phyloP scores from a whole-genome alignment of 495 filamentous ascomycete species.

The Neurospora sp. region DNA sequence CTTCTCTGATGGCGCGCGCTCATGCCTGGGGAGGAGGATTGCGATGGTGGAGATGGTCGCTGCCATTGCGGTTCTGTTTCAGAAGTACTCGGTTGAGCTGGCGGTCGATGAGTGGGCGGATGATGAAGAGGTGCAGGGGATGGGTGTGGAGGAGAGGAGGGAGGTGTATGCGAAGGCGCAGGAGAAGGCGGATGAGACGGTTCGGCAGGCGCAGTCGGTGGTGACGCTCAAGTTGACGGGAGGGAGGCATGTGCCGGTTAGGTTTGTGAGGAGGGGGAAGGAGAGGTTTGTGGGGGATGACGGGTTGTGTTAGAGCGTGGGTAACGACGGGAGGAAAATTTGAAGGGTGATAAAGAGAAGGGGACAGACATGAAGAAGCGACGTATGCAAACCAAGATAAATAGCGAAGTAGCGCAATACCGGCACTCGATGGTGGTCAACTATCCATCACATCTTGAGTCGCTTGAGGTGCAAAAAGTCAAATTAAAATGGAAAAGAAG shows the following conservation, averaged over 20 bases:
- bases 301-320: constrained; percentile 11
- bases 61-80: constrained; percentile 56
- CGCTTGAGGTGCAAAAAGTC: background rate
- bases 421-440: background rate
- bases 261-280: constrained; percentile 51
- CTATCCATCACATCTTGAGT: background rate
- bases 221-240: constrained; percentile 56
- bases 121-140: constrained; percentile 49
- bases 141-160: constrained; percentile 39
- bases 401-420: background rate
- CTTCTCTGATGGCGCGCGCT: constrained; percentile 61
- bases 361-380: background rate
- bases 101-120: constrained; percentile 35
- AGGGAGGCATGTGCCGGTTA: constrained; percentile 43
- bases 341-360: background rate
- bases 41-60: constrained; percentile 69
- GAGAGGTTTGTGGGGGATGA: constrained; percentile 46
- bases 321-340: background rate
- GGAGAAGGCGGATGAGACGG: constrained; percentile 31
- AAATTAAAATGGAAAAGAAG: background rate
- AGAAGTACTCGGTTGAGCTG: constrained; percentile 55
- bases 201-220: constrained; percentile 38
- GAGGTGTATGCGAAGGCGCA: constrained; percentile 45
- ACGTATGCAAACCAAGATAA: background rate
- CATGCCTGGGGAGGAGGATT: constrained; percentile 61